Base-by-base conservation (phyloP, 768 basidiomycete species). In the Leucosporidium yakuticum region DNA sequence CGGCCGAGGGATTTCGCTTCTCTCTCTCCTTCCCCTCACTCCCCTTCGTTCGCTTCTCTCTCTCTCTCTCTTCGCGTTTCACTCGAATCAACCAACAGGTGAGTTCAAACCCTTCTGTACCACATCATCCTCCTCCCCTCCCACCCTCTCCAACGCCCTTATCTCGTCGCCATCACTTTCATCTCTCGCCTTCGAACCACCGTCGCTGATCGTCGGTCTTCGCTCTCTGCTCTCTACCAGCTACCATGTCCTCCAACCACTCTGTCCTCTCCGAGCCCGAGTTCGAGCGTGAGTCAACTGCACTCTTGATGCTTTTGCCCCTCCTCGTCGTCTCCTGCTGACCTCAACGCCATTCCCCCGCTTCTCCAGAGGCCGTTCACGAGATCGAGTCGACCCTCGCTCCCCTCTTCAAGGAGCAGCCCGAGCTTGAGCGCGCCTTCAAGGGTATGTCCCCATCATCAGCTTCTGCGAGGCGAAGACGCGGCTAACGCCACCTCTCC, bases 391-490 rank as follows among this genome's bases (percentile, higher is more conserved):
- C 80, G 32, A 86, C 86, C 75, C 81, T 89, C 75, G 81, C 79
- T 36, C 82, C 84, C 50, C 87, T 89, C 82, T 83, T 89, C 75
- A 81, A 78, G 64, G 83, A 84, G 70, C 84, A 87, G 78, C 87
- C 87, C 47, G 82, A 83, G 69, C 88, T 88, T 82, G 80, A 84
- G 77, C 85, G 83, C 76, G 86, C 86, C 44, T 82, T 89, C 71
- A 83, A 85, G 64, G 82, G 87, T 70, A 82, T n/a, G 7, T n/a
- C 19, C 49, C 20, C 12, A 15, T 15, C 58, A n/a, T n/a, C n/a
- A n/a, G n/a, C 29, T 29, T 31, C 53, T 47, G 23, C 48, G 5
- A 50, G 17, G 2, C 55, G 19, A 7, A 5, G 0, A 51, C 2
- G 19, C 44, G 59, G 15, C 57, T 21, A 62, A 31, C 27, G n/a